phyloP scores from a whole-genome alignment of 257 asterid genomes.

The Solanum pinnatisectum region DNA sequence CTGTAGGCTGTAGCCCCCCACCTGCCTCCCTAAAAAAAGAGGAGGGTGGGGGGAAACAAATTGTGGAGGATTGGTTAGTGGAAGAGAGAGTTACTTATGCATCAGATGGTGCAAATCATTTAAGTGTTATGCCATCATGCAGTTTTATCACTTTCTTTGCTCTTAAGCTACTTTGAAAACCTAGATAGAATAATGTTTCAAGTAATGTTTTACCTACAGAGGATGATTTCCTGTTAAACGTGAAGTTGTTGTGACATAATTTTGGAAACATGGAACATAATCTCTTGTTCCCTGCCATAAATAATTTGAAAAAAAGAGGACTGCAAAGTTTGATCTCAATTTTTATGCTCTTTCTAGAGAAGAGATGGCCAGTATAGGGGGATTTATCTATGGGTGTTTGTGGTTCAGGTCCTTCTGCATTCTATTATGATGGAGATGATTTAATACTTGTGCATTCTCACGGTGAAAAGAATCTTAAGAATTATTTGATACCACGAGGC shows the following conservation, averaged over 20 bases:
- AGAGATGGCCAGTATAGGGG: too few species aligned
- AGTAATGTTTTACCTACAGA: background rate
- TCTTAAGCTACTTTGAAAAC: background rate
- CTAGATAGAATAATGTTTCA: background rate
- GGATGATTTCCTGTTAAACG: too few species aligned
- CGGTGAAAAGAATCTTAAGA: conserved; percentile 12
- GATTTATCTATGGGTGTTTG: too few species aligned
- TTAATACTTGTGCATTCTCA: background rate
- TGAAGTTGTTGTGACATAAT: background rate
- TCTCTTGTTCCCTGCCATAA: too few species aligned
- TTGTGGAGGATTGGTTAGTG: background rate
- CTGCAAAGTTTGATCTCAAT: too few species aligned
- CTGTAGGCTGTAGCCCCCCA: background rate
- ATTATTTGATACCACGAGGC: too few species aligned
- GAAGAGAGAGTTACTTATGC: background rate
- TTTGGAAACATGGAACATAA: background rate
- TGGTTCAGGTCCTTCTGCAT: too few species aligned
- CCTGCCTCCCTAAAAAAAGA: background rate
- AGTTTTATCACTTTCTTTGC: background rate
- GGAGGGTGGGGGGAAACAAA: background rate
- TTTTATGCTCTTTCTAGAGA: too few species aligned
- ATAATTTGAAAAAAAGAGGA: too few species aligned
- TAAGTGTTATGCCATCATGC: background rate
- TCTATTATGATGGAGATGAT: too few species aligned
- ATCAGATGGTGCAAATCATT: background rate